Conservation (phyloP, 164 flowering plant genomes). For the grape (Vitis vinifera) region ASM3070453v1 NC_081805.1:7677001-7677500, state of each 20-base stretch:
- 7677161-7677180: conserved; percentile 62
- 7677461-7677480: conserved; percentile 62
- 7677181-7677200: conserved; percentile 56
- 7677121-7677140: conserved; percentile 60
- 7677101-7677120: not conserved
- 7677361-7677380: conserved; percentile 44
- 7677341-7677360: conserved; percentile 41
- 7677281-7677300: conserved; percentile 63
- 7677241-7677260: conserved; percentile 50
- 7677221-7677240: conserved; percentile 47
- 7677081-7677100: not conserved
- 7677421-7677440: conserved; percentile 59
- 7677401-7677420: conserved; percentile 42
- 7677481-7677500: conserved; percentile 67
- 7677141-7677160: conserved; percentile 80
- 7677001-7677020: conserved; percentile 10
- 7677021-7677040: conserved; percentile 21
- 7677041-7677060: not conserved
- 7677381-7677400: conserved; percentile 58
- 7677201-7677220: conserved; percentile 67
- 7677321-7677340: conserved; percentile 81
- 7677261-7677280: conserved; percentile 65
- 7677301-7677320: conserved; percentile 70
- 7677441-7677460: conserved; percentile 51
- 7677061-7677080: not conserved